phyloP scores from a whole-genome alignment of 2,329 filamentous ascomycete species.

The Fusarium solani-melongenae region DNA sequence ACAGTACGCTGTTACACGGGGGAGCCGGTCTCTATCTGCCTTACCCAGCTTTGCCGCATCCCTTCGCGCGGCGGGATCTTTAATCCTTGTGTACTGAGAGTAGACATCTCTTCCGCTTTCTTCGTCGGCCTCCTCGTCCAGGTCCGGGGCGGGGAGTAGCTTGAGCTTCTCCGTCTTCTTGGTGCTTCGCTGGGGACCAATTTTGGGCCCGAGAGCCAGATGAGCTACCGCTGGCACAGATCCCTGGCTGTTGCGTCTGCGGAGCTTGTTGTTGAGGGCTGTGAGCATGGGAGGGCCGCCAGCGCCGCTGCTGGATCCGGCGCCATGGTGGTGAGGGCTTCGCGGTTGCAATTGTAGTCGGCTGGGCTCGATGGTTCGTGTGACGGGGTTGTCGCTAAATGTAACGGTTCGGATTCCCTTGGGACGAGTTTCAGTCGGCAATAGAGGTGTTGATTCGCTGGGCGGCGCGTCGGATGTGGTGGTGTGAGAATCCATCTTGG shows the following conservation, averaged over 20 bases:
- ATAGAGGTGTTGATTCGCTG: conserved; percentile 51
- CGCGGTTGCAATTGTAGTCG: conserved; percentile 37
- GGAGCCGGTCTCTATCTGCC: conserved; percentile 86
- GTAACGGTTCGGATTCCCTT: conserved; percentile 74
- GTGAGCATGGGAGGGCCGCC: conserved; percentile 72
- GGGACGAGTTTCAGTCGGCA: conserved; percentile 50
- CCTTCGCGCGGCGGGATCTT: conserved; percentile 90
- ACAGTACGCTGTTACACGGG: conserved; percentile 95
- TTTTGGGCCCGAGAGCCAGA: conserved; percentile 68
- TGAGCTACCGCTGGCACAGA: conserved; percentile 51
- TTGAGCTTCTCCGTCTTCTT: conserved; percentile 98
- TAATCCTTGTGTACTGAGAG: conserved; percentile 96
- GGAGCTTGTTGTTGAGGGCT: conserved; percentile 86
- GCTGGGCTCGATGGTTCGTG: conserved; percentile 68
- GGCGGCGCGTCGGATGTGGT: conserved; percentile 28
- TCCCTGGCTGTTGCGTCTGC: conserved; percentile 86
- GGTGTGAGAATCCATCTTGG: conserved; percentile 43
- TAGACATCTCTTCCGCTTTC: conserved; percentile 96
- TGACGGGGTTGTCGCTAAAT: conserved; percentile 77
- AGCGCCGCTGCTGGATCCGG: conserved; percentile 46
- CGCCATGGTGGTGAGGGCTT: conserved; percentile 46
- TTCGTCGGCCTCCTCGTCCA: conserved; percentile 83
- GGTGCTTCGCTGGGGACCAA: conserved; percentile 93
- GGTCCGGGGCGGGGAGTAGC: conserved; percentile 90
- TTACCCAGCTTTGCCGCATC: conserved; percentile 95